Conservation (phyloP, 768 basidiomycete genomes). For the Lentinula boryana region DNA sequence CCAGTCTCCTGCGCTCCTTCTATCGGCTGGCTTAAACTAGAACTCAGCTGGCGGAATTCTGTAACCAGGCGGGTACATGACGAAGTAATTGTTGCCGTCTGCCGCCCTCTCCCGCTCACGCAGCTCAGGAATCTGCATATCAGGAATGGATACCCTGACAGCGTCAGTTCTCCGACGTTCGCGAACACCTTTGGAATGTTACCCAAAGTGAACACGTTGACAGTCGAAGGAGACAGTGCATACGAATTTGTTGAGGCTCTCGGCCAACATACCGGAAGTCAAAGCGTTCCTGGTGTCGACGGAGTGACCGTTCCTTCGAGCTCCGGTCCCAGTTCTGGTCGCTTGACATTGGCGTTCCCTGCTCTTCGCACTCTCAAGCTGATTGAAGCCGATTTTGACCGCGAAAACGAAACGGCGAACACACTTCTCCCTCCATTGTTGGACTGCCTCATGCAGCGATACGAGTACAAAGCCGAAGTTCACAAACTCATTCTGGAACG, state of each 20-base stretch:
- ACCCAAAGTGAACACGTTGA: slow-evolving; percentile 19
- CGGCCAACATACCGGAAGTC: not conserved
- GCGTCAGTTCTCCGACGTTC: slow-evolving; percentile 16
- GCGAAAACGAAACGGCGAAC: not conserved
- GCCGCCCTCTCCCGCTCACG: slow-evolving; percentile 17
- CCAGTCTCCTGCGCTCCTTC: slow-evolving; percentile 8
- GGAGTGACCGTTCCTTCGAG: not conserved
- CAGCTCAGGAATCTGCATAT: slow-evolving; percentile 20
- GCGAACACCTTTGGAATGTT: slow-evolving; percentile 19
- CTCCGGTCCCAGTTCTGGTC: not conserved
- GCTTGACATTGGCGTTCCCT: slow-evolving; percentile 2
- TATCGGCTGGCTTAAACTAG: slow-evolving; percentile 13
- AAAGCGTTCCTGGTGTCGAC: not conserved
- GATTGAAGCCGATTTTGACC: slow-evolving; percentile 5
- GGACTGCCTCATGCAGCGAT: slow-evolving; percentile 5
- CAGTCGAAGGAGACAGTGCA: slow-evolving; percentile 16
- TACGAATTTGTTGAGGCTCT: slow-evolving; percentile 20
- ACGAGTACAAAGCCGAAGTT: slow-evolving; percentile 6
- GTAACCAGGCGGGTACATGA: slow-evolving; percentile 1
- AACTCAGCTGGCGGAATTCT: slow-evolving; percentile 18
- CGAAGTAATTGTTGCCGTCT: slow-evolving; percentile 15
- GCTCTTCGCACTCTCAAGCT: slow-evolving; percentile 5
- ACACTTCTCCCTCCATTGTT: not conserved
- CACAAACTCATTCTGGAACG: not conserved
- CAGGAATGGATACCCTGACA: slow-evolving; percentile 11